Evolutionary conservation across 176 grass and related monocot species (phyloP).

Genomic region (Calamus simplicifolius): DNA sequence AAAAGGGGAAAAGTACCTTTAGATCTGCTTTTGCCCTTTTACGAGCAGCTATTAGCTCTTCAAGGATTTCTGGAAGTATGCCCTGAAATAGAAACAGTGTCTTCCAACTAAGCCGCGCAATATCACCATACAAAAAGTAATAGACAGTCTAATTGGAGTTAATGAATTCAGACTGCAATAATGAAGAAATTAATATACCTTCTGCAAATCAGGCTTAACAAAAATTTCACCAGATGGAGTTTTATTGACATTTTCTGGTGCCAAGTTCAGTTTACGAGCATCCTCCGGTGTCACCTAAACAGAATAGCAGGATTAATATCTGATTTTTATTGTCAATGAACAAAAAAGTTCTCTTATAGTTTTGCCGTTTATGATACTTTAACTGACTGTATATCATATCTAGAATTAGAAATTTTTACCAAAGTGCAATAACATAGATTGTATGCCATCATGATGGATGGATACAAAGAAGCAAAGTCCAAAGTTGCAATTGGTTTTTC

Average conservation of each 20-base stretch:
- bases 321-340: no score
- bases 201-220: constrained; percentile 87
- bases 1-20: constrained; percentile 41
- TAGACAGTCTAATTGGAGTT: no score
- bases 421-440: constrained; percentile 98
- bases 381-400: no score
- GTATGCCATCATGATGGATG: constrained; percentile 99
- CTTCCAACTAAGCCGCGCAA: no score
- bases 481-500: constrained; percentile 97
- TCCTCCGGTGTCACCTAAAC: constrained; percentile 89
- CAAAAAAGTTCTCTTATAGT: no score
- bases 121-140: no score
- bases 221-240: constrained; percentile 96
- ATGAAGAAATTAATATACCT: constrained; percentile 41
- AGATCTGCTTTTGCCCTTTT: constrained; percentile 99
- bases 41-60: constrained; percentile 86
- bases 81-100: constrained; percentile 29
- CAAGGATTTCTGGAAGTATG: constrained; percentile 98
- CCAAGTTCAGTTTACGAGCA: constrained; percentile 63
- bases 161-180: not conserved
- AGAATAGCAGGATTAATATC: constrained; percentile 5
- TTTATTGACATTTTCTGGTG: constrained; percentile 73
- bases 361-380: no score
- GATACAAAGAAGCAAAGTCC: constrained; percentile 99
- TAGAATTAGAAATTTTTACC: constrained; percentile 36